These are phyloP conservation scores for Gastrolobium bilobum DNA, from an alignment of 306 rosid species.

Conservation along the genomic window DNA sequence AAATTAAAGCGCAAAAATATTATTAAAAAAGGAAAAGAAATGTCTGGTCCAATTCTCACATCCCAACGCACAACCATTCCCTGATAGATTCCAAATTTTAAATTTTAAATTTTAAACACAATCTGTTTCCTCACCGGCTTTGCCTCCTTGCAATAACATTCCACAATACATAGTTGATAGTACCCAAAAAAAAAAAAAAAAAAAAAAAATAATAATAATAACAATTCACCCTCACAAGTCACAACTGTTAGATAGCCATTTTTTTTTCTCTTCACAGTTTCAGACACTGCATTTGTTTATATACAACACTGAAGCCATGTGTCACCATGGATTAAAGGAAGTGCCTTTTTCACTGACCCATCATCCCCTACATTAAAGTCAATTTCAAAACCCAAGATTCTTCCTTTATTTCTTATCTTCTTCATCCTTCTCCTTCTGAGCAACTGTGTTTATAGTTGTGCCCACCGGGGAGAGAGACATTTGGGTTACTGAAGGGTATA, in stretches of 20 bases:
- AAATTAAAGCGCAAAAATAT: no score
- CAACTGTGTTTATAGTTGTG: constrained; percentile 9
- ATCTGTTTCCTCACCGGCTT: no score
- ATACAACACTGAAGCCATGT: constrained; percentile 33
- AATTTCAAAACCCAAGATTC: constrained; percentile 3
- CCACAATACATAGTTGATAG: neutral
- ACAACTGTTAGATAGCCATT: no score
- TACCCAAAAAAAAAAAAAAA: no score
- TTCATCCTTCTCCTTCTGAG: neutral
- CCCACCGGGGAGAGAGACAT: constrained; percentile 12
- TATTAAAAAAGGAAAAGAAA: neutral
- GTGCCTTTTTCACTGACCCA: neutral
- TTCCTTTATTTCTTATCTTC: constrained; percentile 19
- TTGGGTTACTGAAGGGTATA: neutral
- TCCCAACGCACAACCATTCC: constrained; percentile 15
- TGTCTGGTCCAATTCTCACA: neutral
- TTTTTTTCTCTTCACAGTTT: neutral
- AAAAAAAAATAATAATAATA: no score
- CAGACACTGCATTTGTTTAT: neutral
- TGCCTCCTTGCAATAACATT: no score
- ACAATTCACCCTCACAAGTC: no score
- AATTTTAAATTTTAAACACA: no score
- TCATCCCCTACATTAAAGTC: neutral
- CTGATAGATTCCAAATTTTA: constrained; percentile 35
- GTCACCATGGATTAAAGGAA: neutral